Evolutionary conservation across 2,329 filamentous ascomycete species (phyloP), one percentile per base, ranked within the genome.

Genomic region (Thelonectria blattea): DNA sequence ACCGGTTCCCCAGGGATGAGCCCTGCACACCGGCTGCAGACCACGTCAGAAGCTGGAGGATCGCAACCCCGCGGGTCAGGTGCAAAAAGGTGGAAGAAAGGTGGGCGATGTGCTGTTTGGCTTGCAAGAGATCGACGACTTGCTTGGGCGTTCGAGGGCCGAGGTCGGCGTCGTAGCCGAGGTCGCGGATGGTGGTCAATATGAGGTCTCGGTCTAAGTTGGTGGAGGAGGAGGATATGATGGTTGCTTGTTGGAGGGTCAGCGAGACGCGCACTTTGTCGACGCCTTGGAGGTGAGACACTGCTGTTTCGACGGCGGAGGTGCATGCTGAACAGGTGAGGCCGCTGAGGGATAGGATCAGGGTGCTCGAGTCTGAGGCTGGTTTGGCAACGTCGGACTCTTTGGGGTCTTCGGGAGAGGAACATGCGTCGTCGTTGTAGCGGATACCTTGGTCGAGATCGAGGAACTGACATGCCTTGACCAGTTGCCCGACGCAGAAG

Each of bases 391-490:
- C 20, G 10, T 47, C 17, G 1, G 22, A 8, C 3, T n/a, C 15
- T 9, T 42, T 17, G 3, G 15, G 3, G 9, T 42, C 39, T 12
- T 4, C 17, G 39, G 9, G 15, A n/a, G 10, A 3, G 39, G 17
- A 42, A n/a, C 17, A 3, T 14, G n/a, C n/a, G n/a, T 43, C 54
- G 14, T 61, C 53, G 45, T 61, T 61, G 48, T 61, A 61, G 32
- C 53, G 58, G 3, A 61, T 52, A 4, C 41, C 45, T 20, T 61
- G 46, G 14, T 52, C 53, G 9, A 61, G 58, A 10, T 57, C 58
- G 2, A 61, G 37, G 14, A 61, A 61, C 18, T 61, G 53, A 42
- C 41, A 57, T 2, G 48, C 58, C 11, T 61, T 61, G n/a, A 61
- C 53, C 12, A 57, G 34, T 27, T 61, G 53, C 12, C 58, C 30